Evolutionary conservation across 306 rosid species (phyloP).

Genomic region (Rosa chinensis): DNA sequence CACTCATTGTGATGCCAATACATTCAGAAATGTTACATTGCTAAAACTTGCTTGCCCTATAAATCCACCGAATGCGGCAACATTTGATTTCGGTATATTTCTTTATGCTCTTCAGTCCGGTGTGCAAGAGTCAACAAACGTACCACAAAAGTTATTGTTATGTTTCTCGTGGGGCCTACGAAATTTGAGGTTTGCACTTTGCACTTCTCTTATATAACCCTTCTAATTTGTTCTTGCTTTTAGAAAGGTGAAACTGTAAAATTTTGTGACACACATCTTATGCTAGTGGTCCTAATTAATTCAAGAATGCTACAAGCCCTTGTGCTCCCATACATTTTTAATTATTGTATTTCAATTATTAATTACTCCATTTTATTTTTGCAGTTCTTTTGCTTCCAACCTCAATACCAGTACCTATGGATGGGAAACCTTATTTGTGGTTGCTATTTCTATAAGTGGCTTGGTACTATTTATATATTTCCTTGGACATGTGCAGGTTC

Average conservation of each 20-base stretch:
- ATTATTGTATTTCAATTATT: not conserved
- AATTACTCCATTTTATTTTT: not conserved
- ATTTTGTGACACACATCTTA: too few species aligned
- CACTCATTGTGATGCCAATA: not conserved
- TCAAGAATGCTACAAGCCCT: too few species aligned
- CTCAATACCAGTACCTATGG: not conserved
- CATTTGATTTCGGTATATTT: not conserved
- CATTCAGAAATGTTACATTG: not conserved
- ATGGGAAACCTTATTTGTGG: not conserved
- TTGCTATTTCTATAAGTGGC: slow-evolving; percentile 14
- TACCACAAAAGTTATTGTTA: not conserved
- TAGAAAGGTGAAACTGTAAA: not conserved
- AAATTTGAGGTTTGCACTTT: not conserved
- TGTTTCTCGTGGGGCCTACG: not conserved
- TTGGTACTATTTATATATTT: slow-evolving; percentile 19
- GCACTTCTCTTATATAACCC: not conserved
- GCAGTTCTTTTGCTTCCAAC: slow-evolving; percentile 16
- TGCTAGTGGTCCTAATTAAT: too few species aligned
- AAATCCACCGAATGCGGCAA: not conserved
- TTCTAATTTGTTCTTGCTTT: not conserved
- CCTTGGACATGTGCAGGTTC: slow-evolving; percentile 21
- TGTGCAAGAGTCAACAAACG: not conserved
- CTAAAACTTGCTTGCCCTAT: not conserved
- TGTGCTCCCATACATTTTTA: not conserved
- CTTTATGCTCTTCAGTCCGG: not conserved